Conservation (phyloP, 2,329 filamentous ascomycete species). For the Penicillium concentricum region DNA sequence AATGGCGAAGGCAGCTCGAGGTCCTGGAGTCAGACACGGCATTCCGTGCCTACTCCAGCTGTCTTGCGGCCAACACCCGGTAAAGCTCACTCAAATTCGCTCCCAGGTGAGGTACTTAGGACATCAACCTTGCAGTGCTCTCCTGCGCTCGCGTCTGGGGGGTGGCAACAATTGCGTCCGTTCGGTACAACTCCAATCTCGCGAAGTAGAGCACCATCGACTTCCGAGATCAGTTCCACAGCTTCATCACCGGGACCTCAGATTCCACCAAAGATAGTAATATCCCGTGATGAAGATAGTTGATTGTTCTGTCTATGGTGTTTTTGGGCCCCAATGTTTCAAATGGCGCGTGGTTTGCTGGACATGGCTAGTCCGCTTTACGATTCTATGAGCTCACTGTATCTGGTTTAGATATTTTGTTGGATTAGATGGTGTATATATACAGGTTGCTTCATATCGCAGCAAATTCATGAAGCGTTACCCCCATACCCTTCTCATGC, state of each 20-base stretch:
- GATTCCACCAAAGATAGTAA: background rate
- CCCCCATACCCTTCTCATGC: background rate
- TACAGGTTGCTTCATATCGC: background rate
- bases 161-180: background rate
- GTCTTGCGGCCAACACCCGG: background rate
- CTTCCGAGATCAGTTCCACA: background rate
- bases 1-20: constrained; percentile 18
- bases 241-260: background rate
- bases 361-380: background rate
- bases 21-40: background rate
- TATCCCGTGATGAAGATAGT: background rate
- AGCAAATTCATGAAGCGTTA: background rate
- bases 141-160: background rate
- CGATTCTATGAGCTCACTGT: background rate
- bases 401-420: background rate
- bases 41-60: constrained; percentile 11
- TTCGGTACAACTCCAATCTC: background rate
- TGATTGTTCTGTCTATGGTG: background rate
- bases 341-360: background rate
- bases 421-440: background rate
- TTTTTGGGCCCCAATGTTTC: background rate
- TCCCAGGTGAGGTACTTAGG: background rate
- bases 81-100: constrained; percentile 10
- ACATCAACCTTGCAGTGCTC: background rate
- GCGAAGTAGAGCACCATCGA: background rate